Evolutionary conservation across 73 alveolate genomes (phyloP), one percentile per base, ranked within the genome.

Genomic region (Paramecium pentaurelia): DNA sequence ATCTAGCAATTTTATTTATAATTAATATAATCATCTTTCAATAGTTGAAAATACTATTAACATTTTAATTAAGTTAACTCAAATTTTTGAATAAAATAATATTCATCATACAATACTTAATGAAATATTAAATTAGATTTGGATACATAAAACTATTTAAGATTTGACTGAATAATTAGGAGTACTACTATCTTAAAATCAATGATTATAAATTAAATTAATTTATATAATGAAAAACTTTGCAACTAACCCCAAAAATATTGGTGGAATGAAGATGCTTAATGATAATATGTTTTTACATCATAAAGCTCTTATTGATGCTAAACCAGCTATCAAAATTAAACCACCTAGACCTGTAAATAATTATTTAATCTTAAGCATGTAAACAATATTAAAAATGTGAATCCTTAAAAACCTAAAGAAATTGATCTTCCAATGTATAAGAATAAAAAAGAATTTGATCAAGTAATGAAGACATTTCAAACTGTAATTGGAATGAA

Each of bases 281-380:
- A 27, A 34, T 34, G 91, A 80, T 22, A 25, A 80, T 20, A 80
- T 80, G 91, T 80, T 32, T 47, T 16, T 38, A 45, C 91, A 80
- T 45, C 91, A 80, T 45, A 80, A 80, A 80, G 91, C 91, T 4
- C 58, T 80, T 11, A 80, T 80, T 25, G 91, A 80, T 80, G 91
- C 34, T 25, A 80, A 80, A 27, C 91, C 91, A 44, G 75, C 91
- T 20, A 80, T 80, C 6, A 44, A 40, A 44, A 45, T 80, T 6
- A 80, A 42, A 80, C 71, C 71, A 8, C 91, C 91, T 4, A 80
- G 75, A 80, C 91, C 91, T 80, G 91, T 80, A 80, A 20, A 49
- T 36, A 6, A 11, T 10, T 30, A 18, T 20, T n/a, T 44, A 47
- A 80, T 45, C 6, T 6, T 14, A 14, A 80, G 91, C 91, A 80